phyloP scores from a whole-genome alignment of 441 rosid genomes.

The Erodium moschatum region DNA sequence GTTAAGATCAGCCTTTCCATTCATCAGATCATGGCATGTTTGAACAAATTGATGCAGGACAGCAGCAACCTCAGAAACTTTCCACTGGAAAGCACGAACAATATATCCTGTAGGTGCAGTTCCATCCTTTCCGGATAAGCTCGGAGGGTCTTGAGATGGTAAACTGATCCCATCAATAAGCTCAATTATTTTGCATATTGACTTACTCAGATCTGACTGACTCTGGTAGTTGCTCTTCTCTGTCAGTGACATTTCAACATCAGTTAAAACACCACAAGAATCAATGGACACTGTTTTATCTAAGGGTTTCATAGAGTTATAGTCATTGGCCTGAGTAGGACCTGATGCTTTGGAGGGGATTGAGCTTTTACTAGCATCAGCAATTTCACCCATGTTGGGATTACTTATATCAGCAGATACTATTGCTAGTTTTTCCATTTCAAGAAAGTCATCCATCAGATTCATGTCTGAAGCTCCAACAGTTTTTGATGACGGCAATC shows the following conservation, averaged over 20 bases:
- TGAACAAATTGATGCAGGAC: constrained; percentile 47
- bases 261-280: constrained; percentile 20
- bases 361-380: constrained; percentile 18
- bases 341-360: not conserved
- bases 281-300: constrained; percentile 21
- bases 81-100: constrained; percentile 74
- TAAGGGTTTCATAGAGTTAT: constrained; percentile 23
- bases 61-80: constrained; percentile 51
- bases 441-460: constrained; percentile 74
- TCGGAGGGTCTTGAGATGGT: not conserved
- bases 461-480: constrained; percentile 39
- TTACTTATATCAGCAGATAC: constrained; percentile 42
- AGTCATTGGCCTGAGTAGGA: constrained; percentile 4
- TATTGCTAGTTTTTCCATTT: constrained; percentile 75
- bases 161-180: constrained; percentile 47
- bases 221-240: constrained; percentile 21
- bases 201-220: constrained; percentile 38
- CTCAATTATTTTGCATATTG: constrained; percentile 50
- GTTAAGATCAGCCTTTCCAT: constrained; percentile 40
- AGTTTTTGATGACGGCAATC: constrained; percentile 28
- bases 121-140: constrained; percentile 25
- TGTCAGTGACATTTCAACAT: constrained; percentile 17
- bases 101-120: constrained; percentile 41
- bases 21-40: constrained; percentile 49
- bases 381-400: constrained; percentile 20